Evolutionary conservation across 441 rosid species (phyloP).

Genomic region (Theobroma grandiflorum): DNA sequence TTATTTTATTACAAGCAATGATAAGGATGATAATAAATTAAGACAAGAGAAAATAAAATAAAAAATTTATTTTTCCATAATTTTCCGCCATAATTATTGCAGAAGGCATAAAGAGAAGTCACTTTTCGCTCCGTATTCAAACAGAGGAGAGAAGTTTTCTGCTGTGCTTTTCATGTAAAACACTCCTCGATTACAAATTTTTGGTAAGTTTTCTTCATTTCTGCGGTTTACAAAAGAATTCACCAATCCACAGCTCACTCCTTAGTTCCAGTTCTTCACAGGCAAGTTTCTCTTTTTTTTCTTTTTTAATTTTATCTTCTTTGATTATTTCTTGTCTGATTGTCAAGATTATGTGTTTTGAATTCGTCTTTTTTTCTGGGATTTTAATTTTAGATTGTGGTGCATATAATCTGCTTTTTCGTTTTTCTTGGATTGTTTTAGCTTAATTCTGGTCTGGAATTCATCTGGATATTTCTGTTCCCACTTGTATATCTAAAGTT

Average conservation of each 20-base stretch:
- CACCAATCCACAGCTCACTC: not conserved
- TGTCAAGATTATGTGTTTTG: not conserved
- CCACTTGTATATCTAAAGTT: not conserved
- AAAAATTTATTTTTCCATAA: not conserved
- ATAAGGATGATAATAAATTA: constrained; percentile 2
- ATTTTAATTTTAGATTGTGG: no score
- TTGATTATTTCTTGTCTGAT: not conserved
- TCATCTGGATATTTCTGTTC: not conserved
- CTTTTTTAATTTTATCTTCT: not conserved
- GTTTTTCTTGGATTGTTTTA: not conserved
- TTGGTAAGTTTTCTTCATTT: not conserved
- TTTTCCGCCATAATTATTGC: not conserved
- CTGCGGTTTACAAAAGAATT: not conserved
- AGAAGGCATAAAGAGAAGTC: constrained; percentile 9
- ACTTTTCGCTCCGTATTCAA: constrained; percentile 3
- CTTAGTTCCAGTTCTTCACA: not conserved
- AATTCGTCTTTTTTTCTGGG: no score
- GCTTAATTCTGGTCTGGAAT: not conserved
- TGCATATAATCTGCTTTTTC: not conserved
- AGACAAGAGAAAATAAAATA: not conserved
- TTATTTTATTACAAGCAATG: constrained; percentile 19
- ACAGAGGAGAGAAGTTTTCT: not conserved
- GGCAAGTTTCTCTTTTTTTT: not conserved
- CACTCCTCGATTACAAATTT: not conserved
- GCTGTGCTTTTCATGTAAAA: constrained; percentile 19